Percentiles rank a stretch among this genome's conserved stretches.
phyloP scores from a whole-genome alignment of 768 basidiomycete species.

The Russula vinacea region DNA sequence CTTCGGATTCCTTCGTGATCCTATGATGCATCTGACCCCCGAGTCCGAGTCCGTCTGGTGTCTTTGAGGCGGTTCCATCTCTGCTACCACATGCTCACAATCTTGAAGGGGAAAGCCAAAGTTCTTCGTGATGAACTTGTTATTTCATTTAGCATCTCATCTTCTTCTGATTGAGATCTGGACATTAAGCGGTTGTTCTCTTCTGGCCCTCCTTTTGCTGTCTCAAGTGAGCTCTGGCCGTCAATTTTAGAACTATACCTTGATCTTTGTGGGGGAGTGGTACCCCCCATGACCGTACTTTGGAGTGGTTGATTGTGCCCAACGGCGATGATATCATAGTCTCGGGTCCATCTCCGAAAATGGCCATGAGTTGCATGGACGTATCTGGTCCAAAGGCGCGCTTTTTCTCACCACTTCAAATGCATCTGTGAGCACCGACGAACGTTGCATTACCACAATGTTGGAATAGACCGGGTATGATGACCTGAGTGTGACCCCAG shows the following conservation, averaged over 20 bases:
- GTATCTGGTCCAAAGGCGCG: background rate
- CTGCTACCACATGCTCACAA: slow-evolving; percentile 12
- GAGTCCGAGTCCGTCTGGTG: background rate
- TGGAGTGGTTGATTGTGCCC: too few relatives aligned
- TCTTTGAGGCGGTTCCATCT: slow-evolving; percentile 12
- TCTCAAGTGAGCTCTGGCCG: background rate
- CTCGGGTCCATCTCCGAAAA: background rate
- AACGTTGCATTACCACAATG: slow-evolving; percentile 1
- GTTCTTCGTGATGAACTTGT: slow-evolving; percentile 2
- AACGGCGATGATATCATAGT: background rate
- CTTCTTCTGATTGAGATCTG: slow-evolving; percentile 11
- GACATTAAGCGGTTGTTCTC: background rate
- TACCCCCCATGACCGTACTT: background rate
- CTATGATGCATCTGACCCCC: background rate
- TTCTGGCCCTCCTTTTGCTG: background rate
- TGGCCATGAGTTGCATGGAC: background rate
- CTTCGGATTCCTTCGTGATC: background rate
- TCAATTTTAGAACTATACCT: background rate
- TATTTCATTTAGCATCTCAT: background rate
- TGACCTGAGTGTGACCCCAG: background rate
- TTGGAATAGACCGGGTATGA: background rate
- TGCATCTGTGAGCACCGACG: background rate
- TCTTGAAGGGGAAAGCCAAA: slow-evolving; percentile 12
- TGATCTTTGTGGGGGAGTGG: background rate
- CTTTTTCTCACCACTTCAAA: background rate